Evolutionary conservation across 768 basidiomycete species (phyloP).

Genomic region (Tylopilus subfusipes): DNA sequence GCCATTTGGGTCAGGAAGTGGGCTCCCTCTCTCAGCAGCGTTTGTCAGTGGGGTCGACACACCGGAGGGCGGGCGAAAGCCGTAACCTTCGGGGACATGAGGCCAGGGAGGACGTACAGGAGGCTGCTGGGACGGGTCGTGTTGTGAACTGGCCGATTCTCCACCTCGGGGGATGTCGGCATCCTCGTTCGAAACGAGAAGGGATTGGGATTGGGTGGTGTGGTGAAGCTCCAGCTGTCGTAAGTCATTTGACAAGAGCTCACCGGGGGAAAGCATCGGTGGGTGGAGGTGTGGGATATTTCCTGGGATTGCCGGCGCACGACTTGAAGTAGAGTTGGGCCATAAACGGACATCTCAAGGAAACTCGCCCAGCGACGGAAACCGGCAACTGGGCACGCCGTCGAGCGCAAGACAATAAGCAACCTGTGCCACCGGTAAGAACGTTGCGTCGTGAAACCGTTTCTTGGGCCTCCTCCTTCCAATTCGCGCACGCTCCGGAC

Average conservation of each 20-base stretch:
- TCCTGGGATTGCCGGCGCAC: not conserved
- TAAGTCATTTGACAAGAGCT: conserved; percentile 43
- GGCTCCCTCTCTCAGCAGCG: conserved; percentile 26
- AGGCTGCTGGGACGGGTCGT: conserved; percentile 14
- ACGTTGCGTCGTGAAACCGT: not conserved
- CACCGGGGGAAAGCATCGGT: not conserved
- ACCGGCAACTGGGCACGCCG: conserved; percentile 9
- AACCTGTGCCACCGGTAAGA: conserved; percentile 17
- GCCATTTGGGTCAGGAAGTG: conserved; percentile 58
- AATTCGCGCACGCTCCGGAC: conserved; percentile 12
- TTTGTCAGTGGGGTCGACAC: conserved; percentile 54
- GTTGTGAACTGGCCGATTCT: not conserved
- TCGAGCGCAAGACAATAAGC: conserved; percentile 10
- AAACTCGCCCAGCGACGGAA: too few relatives aligned
- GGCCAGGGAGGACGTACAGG: conserved; percentile 26
- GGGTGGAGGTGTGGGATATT: not conserved
- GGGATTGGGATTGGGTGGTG: not conserved
- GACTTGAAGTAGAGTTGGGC: conserved; percentile 11
- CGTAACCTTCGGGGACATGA: conserved; percentile 70
- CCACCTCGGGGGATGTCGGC: conserved; percentile 11
- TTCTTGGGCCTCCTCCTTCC: conserved; percentile 10
- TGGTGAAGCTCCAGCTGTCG: conserved; percentile 42
- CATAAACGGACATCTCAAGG: conserved; percentile 28
- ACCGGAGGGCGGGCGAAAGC: conserved; percentile 72
- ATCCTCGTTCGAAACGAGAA: not conserved